Base-by-base conservation (phyloP, 495 filamentous ascomycete species). In the Rusavskia elegans region DNA sequence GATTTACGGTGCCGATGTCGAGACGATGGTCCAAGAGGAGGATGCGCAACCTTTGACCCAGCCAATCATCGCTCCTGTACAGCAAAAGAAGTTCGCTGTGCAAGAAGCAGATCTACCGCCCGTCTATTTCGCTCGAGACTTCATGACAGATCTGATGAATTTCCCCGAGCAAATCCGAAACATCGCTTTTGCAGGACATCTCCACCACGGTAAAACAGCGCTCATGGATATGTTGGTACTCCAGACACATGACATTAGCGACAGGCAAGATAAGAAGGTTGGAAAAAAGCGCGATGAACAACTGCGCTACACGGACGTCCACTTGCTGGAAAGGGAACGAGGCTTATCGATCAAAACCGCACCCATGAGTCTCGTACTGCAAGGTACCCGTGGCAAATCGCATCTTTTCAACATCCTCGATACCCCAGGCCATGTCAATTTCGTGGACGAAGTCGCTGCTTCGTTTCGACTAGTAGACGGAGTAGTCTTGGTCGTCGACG, bases 171-270 rank as follows among this genome's bases (percentile, higher is more conserved):
- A 96, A 68, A 86, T 85, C 62, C 79, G 92, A 54, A 97, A 98
- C 66, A 73, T 98, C 59, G 89, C 88, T 5, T 66, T 98, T 46
- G 88, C 83, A 10, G 92, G 92, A 48, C 90, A 97, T 69, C 67
- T 98, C 36, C 92, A 98, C 61, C 92, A 98, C 68, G 92, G 92
- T 52, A 98, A 98, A 71, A 97, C 92, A 17, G 87, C 90, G 1
- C 83, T 98, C 54, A 89, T 96, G 87, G 92, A 98, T 64, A 97
- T 96, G 88, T 70, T 98, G 39, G 92, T 98, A 2, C 71, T 87
- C 60, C 84, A 97, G 66, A 98, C 92, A 45, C 93, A 98, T 60
- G 85, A 93, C 52, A 77, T 95, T 39, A 71, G 76, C 37, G 84
- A 84, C 45, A 72, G 81, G 56, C 66, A 89, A 52, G 82, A 92